Percentiles rank a stretch among this genome's conserved stretches.
phyloP scores from a whole-genome alignment of 352 stramenopile genomes.

The Pythium rhizo-oryzae region DNA sequence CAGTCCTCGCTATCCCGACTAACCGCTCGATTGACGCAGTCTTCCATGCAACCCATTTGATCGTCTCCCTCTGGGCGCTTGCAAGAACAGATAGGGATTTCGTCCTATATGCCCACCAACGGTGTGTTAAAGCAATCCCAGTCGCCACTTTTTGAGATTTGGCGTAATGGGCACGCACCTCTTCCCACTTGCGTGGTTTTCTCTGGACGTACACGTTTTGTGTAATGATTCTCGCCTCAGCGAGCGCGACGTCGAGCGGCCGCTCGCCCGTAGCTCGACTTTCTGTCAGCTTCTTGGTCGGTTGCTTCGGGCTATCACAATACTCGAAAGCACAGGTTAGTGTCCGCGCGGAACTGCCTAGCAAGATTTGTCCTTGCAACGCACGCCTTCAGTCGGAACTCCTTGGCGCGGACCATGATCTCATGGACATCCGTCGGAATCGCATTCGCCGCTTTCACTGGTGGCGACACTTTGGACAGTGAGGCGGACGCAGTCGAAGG shows the following conservation, averaged over 20 bases:
- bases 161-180: slow-evolving; percentile 28
- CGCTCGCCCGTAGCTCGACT: slow-evolving; percentile 71
- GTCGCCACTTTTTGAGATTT: neutral
- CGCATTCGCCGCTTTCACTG: neutral
- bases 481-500: neutral
- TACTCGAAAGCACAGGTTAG: neutral
- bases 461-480: neutral
- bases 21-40: slow-evolving; percentile 79
- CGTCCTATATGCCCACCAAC: slow-evolving; percentile 46
- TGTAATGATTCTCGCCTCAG: slow-evolving; percentile 69
- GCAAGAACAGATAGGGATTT: slow-evolving; percentile 69
- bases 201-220: slow-evolving; percentile 80
- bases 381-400: slow-evolving; percentile 18
- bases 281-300: slow-evolving; percentile 45
- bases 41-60: slow-evolving; percentile 63
- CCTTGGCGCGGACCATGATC: slow-evolving; percentile 26
- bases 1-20: neutral
- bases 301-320: slow-evolving; percentile 32
- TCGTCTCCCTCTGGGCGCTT: slow-evolving; percentile 34
- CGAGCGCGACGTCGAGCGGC: slow-evolving; percentile 67
- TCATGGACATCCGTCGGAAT: slow-evolving; percentile 25
- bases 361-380: neutral
- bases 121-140: neutral
- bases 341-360: neutral
- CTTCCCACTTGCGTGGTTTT: slow-evolving; percentile 48